A percentile compares a stretch with the other conserved stretches of the same genome.
Evolutionary conservation across 2,329 filamentous ascomycete genomes (phyloP).

Genomic region (Colletotrichum sp.): DNA sequence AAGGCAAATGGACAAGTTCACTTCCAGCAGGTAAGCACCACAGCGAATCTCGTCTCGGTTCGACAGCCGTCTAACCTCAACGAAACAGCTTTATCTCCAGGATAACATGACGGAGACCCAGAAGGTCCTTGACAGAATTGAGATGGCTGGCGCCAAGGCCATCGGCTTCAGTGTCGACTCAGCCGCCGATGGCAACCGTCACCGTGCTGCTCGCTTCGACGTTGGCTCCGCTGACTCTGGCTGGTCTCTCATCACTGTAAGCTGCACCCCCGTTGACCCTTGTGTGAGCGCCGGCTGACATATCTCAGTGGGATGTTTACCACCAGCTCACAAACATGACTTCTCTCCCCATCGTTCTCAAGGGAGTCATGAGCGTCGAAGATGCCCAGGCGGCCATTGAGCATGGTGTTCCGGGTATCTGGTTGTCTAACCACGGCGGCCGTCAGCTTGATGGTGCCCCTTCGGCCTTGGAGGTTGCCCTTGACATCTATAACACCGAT

Average conservation of each 20-base stretch:
- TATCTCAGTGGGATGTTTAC: constrained; percentile 38
- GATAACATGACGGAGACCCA: constrained; percentile 37
- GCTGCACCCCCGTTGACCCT: accelerated
- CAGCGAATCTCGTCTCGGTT: not conserved
- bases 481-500: constrained; percentile 41
- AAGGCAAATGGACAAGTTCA: constrained; percentile 40
- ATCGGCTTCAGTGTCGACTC: constrained; percentile 46
- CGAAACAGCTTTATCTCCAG: constrained; percentile 29
- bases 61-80: not conserved
- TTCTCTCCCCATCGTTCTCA: constrained; percentile 42
- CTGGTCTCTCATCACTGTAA: constrained; percentile 16
- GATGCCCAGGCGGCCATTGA: constrained; percentile 40
- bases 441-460: constrained; percentile 46
- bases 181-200: constrained; percentile 42
- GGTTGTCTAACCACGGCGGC: constrained; percentile 49
- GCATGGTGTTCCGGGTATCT: constrained; percentile 37
- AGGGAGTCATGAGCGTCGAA: constrained; percentile 42
- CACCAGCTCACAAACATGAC: constrained; percentile 38
- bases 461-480: constrained; percentile 41
- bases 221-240: constrained; percentile 37
- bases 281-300: not conserved
- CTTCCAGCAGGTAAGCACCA: constrained; percentile 35
- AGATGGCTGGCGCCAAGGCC: constrained; percentile 38
- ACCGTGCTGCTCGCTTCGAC: constrained; percentile 44
- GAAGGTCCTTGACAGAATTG: constrained; percentile 32